These are phyloP conservation scores for Xylaria sp. DNA, from an alignment of 2,329 filamentous ascomycete genomes.

Conservation along the genomic window DNA sequence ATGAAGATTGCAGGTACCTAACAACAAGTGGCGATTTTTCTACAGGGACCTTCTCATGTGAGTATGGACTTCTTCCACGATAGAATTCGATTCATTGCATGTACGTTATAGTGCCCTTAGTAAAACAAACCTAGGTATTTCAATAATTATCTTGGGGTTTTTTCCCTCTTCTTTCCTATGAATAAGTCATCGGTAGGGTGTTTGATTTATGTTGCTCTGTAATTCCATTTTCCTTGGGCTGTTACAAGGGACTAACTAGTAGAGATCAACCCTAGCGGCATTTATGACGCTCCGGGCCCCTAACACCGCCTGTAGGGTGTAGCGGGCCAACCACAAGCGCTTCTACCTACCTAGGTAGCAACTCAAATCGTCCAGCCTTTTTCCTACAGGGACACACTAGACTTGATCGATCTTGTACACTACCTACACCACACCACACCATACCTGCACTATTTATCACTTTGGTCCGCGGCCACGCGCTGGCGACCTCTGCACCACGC, in stretches of 20 bases:
- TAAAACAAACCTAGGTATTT: neutral
- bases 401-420: conserved; percentile 22
- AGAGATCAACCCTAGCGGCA: conserved; percentile 28
- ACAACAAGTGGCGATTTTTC: neutral
- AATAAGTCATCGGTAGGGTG: neutral
- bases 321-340: conserved; percentile 29
- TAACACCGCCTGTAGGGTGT: conserved; percentile 21
- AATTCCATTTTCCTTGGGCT: neutral
- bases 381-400: conserved; percentile 21
- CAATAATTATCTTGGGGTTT: neutral
- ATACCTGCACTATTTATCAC: conserved; percentile 19
- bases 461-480: conserved; percentile 5
- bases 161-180: neutral
- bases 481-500: conserved; percentile 9
- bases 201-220: neutral
- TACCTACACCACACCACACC: conserved; percentile 20
- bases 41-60: neutral
- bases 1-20: neutral
- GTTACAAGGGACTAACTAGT: conserved; percentile 7
- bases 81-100: neutral
- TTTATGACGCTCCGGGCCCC: conserved; percentile 20
- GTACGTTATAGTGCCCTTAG: neutral
- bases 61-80: neutral
- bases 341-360: no score
- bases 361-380: conserved; percentile 17